Evolutionary conservation across 2,329 filamentous ascomycete species (phyloP).

Genomic region (Colletotrichum limetticola): DNA sequence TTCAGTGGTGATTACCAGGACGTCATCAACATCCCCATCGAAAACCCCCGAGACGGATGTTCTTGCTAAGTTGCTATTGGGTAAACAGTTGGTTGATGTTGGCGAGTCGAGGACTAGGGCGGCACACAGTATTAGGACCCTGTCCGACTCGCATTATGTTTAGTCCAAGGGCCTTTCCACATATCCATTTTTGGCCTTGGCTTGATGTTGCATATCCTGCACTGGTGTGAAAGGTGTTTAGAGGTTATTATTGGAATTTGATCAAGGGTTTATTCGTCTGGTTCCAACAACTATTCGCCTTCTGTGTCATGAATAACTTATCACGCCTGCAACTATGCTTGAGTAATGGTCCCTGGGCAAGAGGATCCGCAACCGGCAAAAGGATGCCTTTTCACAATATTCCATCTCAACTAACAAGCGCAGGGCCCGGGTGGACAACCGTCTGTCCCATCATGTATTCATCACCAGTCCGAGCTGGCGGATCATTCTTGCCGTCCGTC

Average conservation of each 20-base stretch:
- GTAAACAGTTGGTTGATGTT: slow-evolving; percentile 17
- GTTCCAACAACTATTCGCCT: not conserved
- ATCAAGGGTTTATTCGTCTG: slow-evolving; percentile 21
- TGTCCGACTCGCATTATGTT: slow-evolving; percentile 28
- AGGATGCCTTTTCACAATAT: not conserved
- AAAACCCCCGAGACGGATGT: slow-evolving; percentile 92
- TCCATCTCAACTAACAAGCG: not conserved
- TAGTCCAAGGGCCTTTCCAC: slow-evolving; percentile 27
- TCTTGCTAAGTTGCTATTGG: slow-evolving; percentile 51
- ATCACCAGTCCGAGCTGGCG: slow-evolving; percentile 11
- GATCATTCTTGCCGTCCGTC: slow-evolving; percentile 19
- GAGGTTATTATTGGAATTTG: slow-evolving; percentile 33
- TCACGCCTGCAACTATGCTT: not conserved
- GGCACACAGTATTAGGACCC: slow-evolving; percentile 14
- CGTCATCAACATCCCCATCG: slow-evolving; percentile 97
- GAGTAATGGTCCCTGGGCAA: not conserved
- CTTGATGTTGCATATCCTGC: slow-evolving; percentile 38
- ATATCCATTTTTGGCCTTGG: slow-evolving; percentile 32
- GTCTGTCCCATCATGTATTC: not conserved
- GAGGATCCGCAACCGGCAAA: not conserved
- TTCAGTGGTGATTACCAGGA: slow-evolving; percentile 98
- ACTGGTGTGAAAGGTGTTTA: slow-evolving; percentile 35
- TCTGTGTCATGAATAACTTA: not conserved
- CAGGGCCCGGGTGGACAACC: not conserved
- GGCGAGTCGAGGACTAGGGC: slow-evolving; percentile 5